Evolutionary conservation across 2,329 filamentous ascomycete genomes (phyloP).

Genomic region (Ascosphaera acerosa): DNA sequence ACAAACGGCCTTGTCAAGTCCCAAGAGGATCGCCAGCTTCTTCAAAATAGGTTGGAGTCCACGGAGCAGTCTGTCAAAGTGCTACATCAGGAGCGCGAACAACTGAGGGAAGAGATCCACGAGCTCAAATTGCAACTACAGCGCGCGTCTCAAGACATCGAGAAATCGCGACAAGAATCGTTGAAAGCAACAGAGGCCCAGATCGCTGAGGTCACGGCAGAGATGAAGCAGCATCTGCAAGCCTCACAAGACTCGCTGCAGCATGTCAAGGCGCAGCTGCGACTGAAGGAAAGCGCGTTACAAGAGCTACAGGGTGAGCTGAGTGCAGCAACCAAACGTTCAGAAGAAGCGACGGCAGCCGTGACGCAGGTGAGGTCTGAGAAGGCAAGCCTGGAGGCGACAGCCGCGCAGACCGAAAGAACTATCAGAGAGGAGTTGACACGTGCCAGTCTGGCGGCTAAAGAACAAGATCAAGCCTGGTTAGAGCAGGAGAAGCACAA

Average conservation of each 20-base stretch:
- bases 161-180: conserved; percentile 7
- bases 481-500: conserved; percentile 11
- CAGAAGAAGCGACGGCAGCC: conserved; percentile 6
- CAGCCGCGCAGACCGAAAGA: conserved; percentile 7
- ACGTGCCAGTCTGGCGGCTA: conserved; percentile 10
- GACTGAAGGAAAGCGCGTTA: conserved; percentile 7
- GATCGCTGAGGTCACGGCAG: conserved; percentile 7
- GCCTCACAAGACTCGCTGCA: conserved; percentile 6
- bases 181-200: conserved; percentile 3
- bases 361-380: conserved; percentile 7
- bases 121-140: conserved; percentile 11
- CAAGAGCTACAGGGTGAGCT: conserved; percentile 6
- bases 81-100: conserved; percentile 7
- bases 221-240: conserved; percentile 10
- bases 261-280: conserved; percentile 5
- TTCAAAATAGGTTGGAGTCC: not conserved
- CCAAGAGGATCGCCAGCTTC: not conserved
- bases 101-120: conserved; percentile 5
- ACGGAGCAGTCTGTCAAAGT: conserved; percentile 4
- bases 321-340: conserved; percentile 5
- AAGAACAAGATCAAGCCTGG: conserved; percentile 9
- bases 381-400: conserved; percentile 6
- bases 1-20: too few relatives aligned
- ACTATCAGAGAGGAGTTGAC: conserved; percentile 11
- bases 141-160: conserved; percentile 8